Evolutionary conservation across 2,329 filamentous ascomycete species (phyloP), one percentile per base, ranked within the genome.

Genomic region (Arthrobotrys iridis): DNA sequence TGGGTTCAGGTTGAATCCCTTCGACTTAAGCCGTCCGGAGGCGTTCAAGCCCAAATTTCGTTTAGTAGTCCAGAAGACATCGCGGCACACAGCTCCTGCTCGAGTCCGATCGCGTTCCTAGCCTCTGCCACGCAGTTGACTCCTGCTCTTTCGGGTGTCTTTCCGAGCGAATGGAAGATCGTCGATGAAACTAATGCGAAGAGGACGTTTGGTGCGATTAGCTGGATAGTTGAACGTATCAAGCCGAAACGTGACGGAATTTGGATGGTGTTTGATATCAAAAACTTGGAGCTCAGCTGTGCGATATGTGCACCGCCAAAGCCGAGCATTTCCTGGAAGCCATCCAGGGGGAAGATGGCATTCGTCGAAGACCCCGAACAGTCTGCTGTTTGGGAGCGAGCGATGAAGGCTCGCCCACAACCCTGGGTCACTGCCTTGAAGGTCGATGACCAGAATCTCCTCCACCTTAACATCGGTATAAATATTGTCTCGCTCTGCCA

Each of bases 311-410:
- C 83, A 2, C 84, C 84, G 7, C 48, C 60, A 1, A 78, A 78
- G 7, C 84, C 84, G 0, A 59, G 63, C 2, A 66, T 84, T 11
- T 77, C 81, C 24, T 85, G 84, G 84, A 79, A 77, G 18, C 50
- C 82, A 2, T 78, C 72, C 6, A 78, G 78, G 10, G 78, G 79
- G 3, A 81, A 81, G 35, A 78, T 85, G 18, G 81, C 81, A 11
- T 82, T 85, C 0, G 85, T 84, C 55, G 87, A 88, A 78, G 83
- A 88, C 76, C 83, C 84, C 0, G 79, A 83, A 65, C 82, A 84
- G 72, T 86, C 87, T 28, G 84, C 83, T 1, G 68, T 79, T 0
- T 88, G 84, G 74, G 87, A 89, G 78, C 82, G 82, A 37, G 81
- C 82, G 0, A 79, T 87, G 8, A 88, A 88, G 77, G 79, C 79